Evolutionary conservation across 2,329 filamentous ascomycete genomes (phyloP), one percentile per base, ranked within the genome.

Genomic region (Cordyceps tenuipes): DNA sequence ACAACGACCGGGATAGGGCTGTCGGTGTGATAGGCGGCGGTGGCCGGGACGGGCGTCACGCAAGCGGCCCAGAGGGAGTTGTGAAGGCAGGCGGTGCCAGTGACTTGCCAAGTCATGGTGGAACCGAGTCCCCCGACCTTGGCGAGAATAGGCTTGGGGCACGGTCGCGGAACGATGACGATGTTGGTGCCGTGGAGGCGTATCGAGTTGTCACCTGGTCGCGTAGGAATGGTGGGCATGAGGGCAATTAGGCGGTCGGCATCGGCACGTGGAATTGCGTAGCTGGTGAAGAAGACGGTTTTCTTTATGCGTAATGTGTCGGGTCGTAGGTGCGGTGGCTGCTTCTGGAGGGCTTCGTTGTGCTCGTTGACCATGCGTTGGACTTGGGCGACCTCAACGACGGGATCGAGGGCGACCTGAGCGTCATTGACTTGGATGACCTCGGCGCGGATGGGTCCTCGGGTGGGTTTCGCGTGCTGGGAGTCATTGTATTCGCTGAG

Each of bases 361-460:
- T 97, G 93, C 21, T 82, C 79, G 70, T 96, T 93, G 74, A 97
- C 87, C 79, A 97, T 87, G 65, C 88, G 86, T 73, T 97, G 92
- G 15, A 97, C 84, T 71, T 93, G 88, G 17, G 88, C 86, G 41
- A 92, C 82, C 75, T 97, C 92, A 19, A 82, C 78, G 39, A 91
- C 82, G 1, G 91, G 90, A 65, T 94, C 86, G 39, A 97, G 82
- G 54, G 79, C 84, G 6, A 84, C 88, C 31, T 85, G 83, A 61
- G 84, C 81, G 70, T 97, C 91, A 3, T 85, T 81, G 15, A 99
- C 92, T 69, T 93, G 90, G 23, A 97, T 82, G 21, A 97, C 91
- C 70, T 96, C 90, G 39, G 88, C 85, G 9, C 72, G 77, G 63
- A 97, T 86, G 0, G 88, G 82, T 8, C 81, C 82, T 46, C 89